A percentile compares a stretch with the other conserved stretches of the same genome.
phyloP scores from a whole-genome alignment of 2,329 filamentous ascomycete genomes.

The Scedosporium aurantiacum region DNA sequence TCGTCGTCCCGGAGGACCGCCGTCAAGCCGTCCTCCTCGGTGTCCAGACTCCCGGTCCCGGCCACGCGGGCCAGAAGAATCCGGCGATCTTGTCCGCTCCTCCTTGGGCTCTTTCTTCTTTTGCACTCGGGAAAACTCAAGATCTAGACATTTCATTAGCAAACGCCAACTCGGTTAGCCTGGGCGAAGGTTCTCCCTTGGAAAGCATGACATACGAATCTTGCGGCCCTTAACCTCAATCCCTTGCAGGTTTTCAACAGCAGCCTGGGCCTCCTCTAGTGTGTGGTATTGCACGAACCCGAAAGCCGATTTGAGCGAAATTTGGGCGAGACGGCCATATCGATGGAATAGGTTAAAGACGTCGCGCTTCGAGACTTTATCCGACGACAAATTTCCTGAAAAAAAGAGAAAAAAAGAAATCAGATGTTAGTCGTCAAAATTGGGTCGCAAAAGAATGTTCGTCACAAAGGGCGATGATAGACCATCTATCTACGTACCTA shows the following conservation, averaged over 20 bases:
- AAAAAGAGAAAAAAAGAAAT: conserved; percentile 21
- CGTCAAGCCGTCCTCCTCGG: conserved; percentile 22
- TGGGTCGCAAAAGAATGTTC: too few species aligned
- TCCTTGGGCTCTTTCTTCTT: conserved; percentile 50
- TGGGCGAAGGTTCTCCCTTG: not conserved
- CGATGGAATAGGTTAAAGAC: conserved; percentile 83
- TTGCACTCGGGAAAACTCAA: conserved; percentile 83
- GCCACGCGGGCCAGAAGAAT: conserved; percentile 32
- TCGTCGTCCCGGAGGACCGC: conserved; percentile 30
- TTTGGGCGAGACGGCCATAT: conserved; percentile 81
- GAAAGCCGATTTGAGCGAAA: conserved; percentile 92
- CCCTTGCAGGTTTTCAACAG: conserved; percentile 70
- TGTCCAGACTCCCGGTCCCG: conserved; percentile 22
- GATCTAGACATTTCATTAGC: conserved; percentile 39
- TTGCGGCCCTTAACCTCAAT: conserved; percentile 76
- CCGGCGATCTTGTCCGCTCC: conserved; percentile 51
- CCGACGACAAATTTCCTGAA: conserved; percentile 63
- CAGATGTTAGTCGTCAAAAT: not conserved
- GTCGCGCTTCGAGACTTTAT: conserved; percentile 54
- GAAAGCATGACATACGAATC: conserved; percentile 59
- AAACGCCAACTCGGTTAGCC: not conserved
- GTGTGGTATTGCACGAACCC: conserved; percentile 93
- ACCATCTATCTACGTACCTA: conserved; percentile 45
- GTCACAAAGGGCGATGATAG: conserved; percentile 11
- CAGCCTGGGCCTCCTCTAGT: conserved; percentile 59